Conservation (phyloP, 495 filamentous ascomycete species). For the Venustampulla echinocandica region DNA sequence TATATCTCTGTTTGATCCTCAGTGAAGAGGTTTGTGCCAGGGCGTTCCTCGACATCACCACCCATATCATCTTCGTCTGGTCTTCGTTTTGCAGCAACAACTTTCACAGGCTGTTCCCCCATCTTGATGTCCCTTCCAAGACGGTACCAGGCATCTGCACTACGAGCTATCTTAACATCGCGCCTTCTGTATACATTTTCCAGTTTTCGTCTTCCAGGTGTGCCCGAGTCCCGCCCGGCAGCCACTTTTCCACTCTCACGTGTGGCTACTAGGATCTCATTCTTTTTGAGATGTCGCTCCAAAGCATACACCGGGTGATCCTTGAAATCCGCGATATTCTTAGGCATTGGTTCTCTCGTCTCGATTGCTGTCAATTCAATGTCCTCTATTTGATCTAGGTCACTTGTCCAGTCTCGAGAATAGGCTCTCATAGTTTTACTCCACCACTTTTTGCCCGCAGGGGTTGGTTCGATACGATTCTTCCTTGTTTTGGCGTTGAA, state of each 20-base stretch:
- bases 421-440: conserved; percentile 50
- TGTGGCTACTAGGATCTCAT: conserved; percentile 67
- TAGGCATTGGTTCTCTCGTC: conserved; percentile 76
- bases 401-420: conserved; percentile 42
- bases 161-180: conserved; percentile 68
- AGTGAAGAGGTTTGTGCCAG: conserved; percentile 57
- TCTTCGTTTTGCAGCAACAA: conserved; percentile 38
- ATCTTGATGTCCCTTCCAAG: conserved; percentile 66
- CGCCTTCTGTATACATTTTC: conserved; percentile 68
- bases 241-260: conserved; percentile 68
- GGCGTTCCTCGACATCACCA: conserved; percentile 31
- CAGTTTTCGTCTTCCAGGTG: conserved; percentile 41
- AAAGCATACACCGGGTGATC: conserved; percentile 86
- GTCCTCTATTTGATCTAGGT: conserved; percentile 75
- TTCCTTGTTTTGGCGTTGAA: conserved; percentile 85
- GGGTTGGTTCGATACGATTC: conserved; percentile 60
- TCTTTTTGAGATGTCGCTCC: conserved; percentile 74
- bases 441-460: conserved; percentile 67
- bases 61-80: conserved; percentile 28
- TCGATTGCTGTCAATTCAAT: conserved; percentile 63
- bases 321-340: conserved; percentile 85
- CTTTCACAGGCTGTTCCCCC: conserved; percentile 70
- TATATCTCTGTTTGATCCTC: conserved; percentile 70
- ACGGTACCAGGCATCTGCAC: conserved; percentile 79
- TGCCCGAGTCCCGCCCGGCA: conserved; percentile 44